A percentile compares a stretch with the other conserved stretches of the same genome.
phyloP scores from a whole-genome alignment of 495 filamentous ascomycete genomes.

The Trichoderma gamsii region DNA sequence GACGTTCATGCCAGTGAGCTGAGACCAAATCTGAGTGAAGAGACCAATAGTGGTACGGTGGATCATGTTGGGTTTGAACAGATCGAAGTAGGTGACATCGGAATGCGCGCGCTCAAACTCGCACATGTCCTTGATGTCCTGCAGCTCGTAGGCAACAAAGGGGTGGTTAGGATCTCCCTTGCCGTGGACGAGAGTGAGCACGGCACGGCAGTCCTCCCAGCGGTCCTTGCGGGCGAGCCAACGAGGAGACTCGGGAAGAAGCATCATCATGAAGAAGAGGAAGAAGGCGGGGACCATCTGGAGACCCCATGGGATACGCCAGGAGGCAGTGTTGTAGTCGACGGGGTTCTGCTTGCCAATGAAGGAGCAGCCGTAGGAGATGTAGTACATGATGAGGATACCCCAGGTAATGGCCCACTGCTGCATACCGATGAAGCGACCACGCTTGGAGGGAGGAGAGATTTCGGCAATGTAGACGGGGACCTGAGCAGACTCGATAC shows the following conservation, averaged over 20 bases:
- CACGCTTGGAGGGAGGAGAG: constrained; percentile 70
- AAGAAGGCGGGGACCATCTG: constrained; percentile 66
- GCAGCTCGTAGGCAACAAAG: constrained; percentile 57
- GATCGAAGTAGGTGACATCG: constrained; percentile 48
- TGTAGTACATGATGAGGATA: constrained; percentile 60
- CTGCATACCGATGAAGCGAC: constrained; percentile 60
- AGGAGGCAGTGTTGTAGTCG: constrained; percentile 51
- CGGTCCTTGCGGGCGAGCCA: constrained; percentile 70
- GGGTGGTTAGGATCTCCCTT: constrained; percentile 53
- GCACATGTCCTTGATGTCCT: constrained; percentile 61
- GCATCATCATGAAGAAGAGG: constrained; percentile 60
- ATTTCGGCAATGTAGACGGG: constrained; percentile 78
- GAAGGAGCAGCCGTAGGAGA: constrained; percentile 64
- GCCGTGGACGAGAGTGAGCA: constrained; percentile 62
- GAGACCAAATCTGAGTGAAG: constrained; percentile 69
- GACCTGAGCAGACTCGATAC: constrained; percentile 67
- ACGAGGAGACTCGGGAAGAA: constrained; percentile 65
- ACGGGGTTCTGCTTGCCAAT: constrained; percentile 50
- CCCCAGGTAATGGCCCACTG: constrained; percentile 78
- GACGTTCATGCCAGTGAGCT: constrained; percentile 71
- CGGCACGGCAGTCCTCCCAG: constrained; percentile 64
- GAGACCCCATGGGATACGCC: constrained; percentile 69
- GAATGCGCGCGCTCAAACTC: constrained; percentile 57
- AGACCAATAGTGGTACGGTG: constrained; percentile 67
- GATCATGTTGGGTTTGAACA: constrained; percentile 56